Percentiles rank a stretch among this genome's conserved stretches.
phyloP scores from a whole-genome alignment of 225 moss, liverwort and hornwort genomes.

The Anthoceros angustus region DNA sequence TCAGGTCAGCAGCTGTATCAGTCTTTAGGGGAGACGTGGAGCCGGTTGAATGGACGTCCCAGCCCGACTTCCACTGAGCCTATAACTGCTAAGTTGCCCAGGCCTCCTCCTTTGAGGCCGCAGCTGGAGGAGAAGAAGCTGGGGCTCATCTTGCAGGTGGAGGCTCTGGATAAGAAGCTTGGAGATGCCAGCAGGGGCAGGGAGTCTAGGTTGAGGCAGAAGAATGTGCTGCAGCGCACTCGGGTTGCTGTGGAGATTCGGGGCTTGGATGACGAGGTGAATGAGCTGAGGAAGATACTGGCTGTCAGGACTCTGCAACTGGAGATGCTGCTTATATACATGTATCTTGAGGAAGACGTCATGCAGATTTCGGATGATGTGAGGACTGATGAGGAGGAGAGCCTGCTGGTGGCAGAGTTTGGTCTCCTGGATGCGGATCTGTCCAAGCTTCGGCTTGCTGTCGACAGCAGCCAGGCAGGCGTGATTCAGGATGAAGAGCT shows the following conservation, averaged over 20 bases:
- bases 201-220: constrained; percentile 37
- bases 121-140: constrained; percentile 36
- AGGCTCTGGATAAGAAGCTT: constrained; percentile 32
- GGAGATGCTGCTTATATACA: constrained; percentile 37
- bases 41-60: constrained; percentile 28
- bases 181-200: constrained; percentile 28
- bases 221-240: constrained; percentile 31
- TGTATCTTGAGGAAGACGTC: constrained; percentile 33
- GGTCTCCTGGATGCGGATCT: constrained; percentile 36
- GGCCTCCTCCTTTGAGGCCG: constrained; percentile 22
- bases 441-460: constrained; percentile 23
- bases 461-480: constrained; percentile 31
- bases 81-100: constrained; percentile 25
- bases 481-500: constrained; percentile 38
- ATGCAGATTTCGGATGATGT: constrained; percentile 27
- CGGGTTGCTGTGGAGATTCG: constrained; percentile 35
- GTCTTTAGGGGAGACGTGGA: constrained; percentile 31
- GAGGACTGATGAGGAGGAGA: constrained; percentile 40
- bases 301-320: constrained; percentile 36
- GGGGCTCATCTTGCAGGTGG: constrained; percentile 26
- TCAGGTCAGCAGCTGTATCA: constrained; percentile 19
- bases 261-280: constrained; percentile 37
- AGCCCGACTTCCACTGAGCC: constrained; percentile 20
- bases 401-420: constrained; percentile 34
- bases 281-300: constrained; percentile 32